Conservation (phyloP, 352 stramenopile genomes). For the Globisporangium okanoganense region DNA sequence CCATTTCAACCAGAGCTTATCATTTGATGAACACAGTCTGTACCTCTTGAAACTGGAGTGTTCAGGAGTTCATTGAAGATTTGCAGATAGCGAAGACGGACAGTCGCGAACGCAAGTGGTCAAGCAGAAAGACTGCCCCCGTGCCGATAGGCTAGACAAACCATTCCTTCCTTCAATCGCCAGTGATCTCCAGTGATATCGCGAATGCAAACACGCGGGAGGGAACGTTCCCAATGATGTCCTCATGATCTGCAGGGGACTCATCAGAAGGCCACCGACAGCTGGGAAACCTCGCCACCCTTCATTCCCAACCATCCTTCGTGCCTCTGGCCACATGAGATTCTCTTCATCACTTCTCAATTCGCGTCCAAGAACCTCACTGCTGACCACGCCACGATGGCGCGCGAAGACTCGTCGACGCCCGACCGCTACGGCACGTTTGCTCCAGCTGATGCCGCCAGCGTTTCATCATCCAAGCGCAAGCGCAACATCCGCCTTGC, state of each 20-base stretch:
- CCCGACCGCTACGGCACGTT: slow-evolving; percentile 9
- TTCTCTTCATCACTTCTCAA: neutral
- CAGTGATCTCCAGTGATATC: too few relatives aligned
- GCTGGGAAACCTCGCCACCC: neutral
- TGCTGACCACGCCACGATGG: neutral
- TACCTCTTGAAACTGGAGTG: too few relatives aligned
- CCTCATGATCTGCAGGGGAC: neutral
- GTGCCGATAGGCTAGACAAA: too few relatives aligned
- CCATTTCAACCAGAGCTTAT: neutral
- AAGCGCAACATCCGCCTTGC: slow-evolving; percentile 1
- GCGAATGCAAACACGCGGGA: too few relatives aligned
- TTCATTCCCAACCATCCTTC: neutral
- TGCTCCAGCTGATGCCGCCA: neutral
- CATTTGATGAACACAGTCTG: too few relatives aligned
- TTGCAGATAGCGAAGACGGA: too few relatives aligned
- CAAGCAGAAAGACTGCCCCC: too few relatives aligned
- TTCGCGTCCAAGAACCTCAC: neutral
- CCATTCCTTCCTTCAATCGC: too few relatives aligned
- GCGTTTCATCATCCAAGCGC: neutral
- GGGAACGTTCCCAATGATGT: too few relatives aligned
- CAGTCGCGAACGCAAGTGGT: too few relatives aligned
- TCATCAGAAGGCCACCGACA: neutral
- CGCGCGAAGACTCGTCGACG: slow-evolving; percentile 5
- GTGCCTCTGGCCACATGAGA: neutral
- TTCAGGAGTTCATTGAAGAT: too few relatives aligned